Conservation (phyloP, 2,329 filamentous ascomycete genomes). For the Keithomyces neogunnii region DNA sequence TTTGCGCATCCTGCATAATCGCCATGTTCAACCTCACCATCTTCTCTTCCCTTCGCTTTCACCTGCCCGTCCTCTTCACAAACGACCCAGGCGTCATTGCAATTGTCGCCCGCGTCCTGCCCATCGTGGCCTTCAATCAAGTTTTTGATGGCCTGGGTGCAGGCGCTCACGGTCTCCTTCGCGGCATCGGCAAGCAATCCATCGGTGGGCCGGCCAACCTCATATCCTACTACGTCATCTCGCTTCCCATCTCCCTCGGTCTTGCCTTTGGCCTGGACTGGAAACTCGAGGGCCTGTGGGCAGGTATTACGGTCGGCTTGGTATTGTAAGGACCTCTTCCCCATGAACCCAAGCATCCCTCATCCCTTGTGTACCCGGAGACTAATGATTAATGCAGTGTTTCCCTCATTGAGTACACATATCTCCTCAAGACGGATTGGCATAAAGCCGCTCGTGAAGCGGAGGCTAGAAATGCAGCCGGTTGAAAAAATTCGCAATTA, state of each 20-base stretch:
- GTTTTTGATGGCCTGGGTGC: slow-evolving; percentile 76
- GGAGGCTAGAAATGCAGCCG: slow-evolving; percentile 39
- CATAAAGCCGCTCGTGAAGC: slow-evolving; percentile 44
- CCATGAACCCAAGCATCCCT: too few relatives aligned
- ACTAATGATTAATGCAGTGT: slow-evolving; percentile 27
- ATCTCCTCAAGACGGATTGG: slow-evolving; percentile 45
- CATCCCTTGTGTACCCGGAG: too few relatives aligned
- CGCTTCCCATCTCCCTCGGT: slow-evolving; percentile 73
- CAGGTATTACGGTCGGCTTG: slow-evolving; percentile 66
- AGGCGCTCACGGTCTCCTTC: slow-evolving; percentile 74
- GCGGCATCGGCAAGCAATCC: slow-evolving; percentile 81
- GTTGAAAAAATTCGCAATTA: slow-evolving; percentile 17
- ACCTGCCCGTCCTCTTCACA: slow-evolving; percentile 75
- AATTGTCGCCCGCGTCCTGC: slow-evolving; percentile 62
- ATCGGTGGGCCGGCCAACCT: slow-evolving; percentile 86
- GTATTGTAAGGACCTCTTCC: slow-evolving; percentile 36
- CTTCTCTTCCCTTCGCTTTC: slow-evolving; percentile 58
- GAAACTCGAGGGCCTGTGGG: slow-evolving; percentile 76
- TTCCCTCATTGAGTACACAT: slow-evolving; percentile 44
- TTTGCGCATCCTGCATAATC: slow-evolving; percentile 59
- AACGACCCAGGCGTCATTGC: slow-evolving; percentile 60
- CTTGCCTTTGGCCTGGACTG: slow-evolving; percentile 69
- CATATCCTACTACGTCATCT: slow-evolving; percentile 77
- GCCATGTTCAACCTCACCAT: slow-evolving; percentile 71
- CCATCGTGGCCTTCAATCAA: slow-evolving; percentile 80